phyloP scores from a whole-genome alignment of 148 eudicot genomes.

The Beta vulgaris region DNA sequence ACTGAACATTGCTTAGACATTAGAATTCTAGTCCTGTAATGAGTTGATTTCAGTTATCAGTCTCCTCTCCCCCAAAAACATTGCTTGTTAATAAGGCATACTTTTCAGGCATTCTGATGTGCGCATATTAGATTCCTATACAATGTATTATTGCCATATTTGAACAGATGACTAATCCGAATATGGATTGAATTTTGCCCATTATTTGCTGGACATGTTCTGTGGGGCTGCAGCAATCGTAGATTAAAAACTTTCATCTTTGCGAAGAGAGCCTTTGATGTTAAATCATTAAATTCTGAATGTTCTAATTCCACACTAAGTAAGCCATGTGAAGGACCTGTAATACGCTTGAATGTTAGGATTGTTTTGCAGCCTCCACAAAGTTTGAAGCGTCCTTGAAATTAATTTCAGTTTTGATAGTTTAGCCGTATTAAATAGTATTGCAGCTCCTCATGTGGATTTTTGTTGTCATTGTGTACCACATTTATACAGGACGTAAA shows the following conservation, averaged over 20 bases:
- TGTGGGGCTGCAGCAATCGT: background rate
- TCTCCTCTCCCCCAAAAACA: no score
- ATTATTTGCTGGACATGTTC: background rate
- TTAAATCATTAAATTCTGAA: background rate
- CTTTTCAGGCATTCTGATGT: background rate
- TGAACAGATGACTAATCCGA: background rate
- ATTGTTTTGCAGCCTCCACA: background rate
- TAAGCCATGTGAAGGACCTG: background rate
- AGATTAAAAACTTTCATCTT: background rate
- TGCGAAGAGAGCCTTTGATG: background rate
- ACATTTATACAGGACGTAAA: slow-evolving; percentile 71
- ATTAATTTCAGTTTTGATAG: background rate
- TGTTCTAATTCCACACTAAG: background rate
- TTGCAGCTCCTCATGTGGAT: background rate
- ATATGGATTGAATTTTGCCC: background rate
- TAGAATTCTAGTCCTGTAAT: no score
- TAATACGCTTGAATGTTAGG: background rate
- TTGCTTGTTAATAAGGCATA: no score
- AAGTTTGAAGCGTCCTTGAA: background rate
- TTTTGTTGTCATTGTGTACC: slow-evolving; percentile 18
- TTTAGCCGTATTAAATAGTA: background rate
- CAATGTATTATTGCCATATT: background rate
- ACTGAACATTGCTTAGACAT: no score
- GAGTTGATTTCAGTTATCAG: no score
- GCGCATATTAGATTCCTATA: background rate